Evolutionary conservation across 306 rosid genomes (phyloP), one percentile per base, ranked within the genome.

Genomic region (Trifolium pratense): DNA sequence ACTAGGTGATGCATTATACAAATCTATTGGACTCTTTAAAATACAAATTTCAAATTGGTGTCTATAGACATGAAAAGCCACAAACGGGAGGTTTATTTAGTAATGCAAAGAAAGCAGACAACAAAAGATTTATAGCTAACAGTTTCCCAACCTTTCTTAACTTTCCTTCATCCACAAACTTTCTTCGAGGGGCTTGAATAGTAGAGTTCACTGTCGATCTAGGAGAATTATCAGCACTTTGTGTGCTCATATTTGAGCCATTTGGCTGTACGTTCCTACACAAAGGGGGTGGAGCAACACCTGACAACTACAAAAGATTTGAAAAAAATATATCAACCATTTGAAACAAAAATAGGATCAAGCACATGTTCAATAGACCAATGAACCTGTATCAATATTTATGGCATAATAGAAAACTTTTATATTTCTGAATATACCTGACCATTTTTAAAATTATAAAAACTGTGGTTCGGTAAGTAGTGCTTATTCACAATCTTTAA

Each of bases 161-260:
- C 83, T 95, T 95, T 81, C 99, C 99, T 87, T 95, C 99, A 74
- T 91, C 97, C 64, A 91, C 96, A 81, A 90, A 89, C 84, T 91
- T 95, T 77, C 99, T 84, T 81, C 99, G 88, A 43, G 97, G 97
- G 23, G 97, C 96, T 87, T 91, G 99, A 66, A 91, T 74, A 53
- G 97, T 88, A 78, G 99, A 82, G 86, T 84, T 91, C 49, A 90
- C 87, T 18, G 89, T 87, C 76, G 99, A 90, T 83, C 85, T 95
- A 40, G 96, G 88, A 73, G 91, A 85, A 86, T 81, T 85, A 20
- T 95, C 99, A 61, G 90, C 80, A 76, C 75, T 73, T 77, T 80
- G 75, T 4, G 89, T 40, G 82, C 77, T 86, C 51, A 80, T 68
- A 78, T 81, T 90, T 81, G 86, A 91, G 71, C 96, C 90, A 72